These are phyloP conservation scores for Puccinia coronata DNA, from an alignment of 1,284 basidiomycete genomes.

Conservation along the genomic window DNA sequence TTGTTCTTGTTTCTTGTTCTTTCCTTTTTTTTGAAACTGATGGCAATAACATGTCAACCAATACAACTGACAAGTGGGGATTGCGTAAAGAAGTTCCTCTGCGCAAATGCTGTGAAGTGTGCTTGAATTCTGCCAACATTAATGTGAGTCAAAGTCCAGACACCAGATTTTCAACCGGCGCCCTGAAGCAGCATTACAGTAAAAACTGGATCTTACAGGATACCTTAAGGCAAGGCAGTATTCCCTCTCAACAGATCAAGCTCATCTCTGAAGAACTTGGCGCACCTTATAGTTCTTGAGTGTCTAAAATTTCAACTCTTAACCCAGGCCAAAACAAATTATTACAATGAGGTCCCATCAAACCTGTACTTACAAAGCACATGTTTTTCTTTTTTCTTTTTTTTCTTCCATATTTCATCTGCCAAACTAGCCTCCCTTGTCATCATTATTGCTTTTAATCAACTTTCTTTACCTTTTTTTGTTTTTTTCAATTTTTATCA, in stretches of 20 bases:
- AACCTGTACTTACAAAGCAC: not conserved
- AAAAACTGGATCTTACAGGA: constrained; percentile 29
- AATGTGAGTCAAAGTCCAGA: not conserved
- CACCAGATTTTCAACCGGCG: not conserved
- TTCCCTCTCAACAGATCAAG: constrained; percentile 16
- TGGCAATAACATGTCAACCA: not conserved
- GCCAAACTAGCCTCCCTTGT: not conserved
- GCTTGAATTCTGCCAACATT: constrained; percentile 6
- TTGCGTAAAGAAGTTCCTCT: not conserved
- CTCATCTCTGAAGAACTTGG: constrained; percentile 19
- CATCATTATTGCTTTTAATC: not conserved
- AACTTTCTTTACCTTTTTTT: not conserved
- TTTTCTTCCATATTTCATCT: not conserved
- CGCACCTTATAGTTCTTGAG: not conserved
- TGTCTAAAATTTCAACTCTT: not conserved
- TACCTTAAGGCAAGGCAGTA: constrained; percentile 12
- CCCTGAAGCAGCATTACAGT: constrained; percentile 6
- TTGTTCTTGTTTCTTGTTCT: too few relatives aligned
- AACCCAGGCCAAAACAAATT: not conserved
- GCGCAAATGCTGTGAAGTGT: constrained; percentile 8
- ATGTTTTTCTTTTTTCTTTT: not conserved
- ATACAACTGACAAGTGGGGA: constrained; percentile 12
- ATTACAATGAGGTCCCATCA: not conserved
- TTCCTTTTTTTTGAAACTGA: too few relatives aligned
- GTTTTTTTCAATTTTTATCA: too few relatives aligned